phyloP scores from a whole-genome alignment of 768 basidiomycete species.

The Collybia sp. region DNA sequence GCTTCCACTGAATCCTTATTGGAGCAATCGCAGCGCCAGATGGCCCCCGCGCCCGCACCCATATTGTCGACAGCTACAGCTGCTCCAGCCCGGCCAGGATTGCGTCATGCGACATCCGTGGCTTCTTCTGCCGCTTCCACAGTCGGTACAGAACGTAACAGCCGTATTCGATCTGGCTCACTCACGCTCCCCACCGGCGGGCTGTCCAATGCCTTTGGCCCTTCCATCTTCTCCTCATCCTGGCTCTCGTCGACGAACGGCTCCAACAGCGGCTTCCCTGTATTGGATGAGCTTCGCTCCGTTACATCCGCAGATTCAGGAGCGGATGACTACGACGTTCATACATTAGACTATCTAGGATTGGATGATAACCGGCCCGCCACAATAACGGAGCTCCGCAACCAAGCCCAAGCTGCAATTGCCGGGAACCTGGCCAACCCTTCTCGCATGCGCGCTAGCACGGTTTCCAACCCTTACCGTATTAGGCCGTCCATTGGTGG shows the following conservation, averaged over 20 bases:
- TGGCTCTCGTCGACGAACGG: constrained; percentile 72
- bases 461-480: constrained; percentile 91
- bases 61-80: constrained; percentile 16
- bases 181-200: constrained; percentile 80
- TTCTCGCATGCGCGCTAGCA: constrained; percentile 80
- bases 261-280: constrained; percentile 51
- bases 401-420: constrained; percentile 87
- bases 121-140: constrained; percentile 50
- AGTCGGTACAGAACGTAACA: constrained; percentile 59
- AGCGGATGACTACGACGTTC: constrained; percentile 87
- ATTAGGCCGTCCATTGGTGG: constrained; percentile 52
- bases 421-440: constrained; percentile 78
- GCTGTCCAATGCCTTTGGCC: constrained; percentile 79
- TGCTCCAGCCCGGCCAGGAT: constrained; percentile 52
- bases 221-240: constrained; percentile 85
- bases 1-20: constrained; percentile 36
- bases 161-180: constrained; percentile 89
- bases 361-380: constrained; percentile 80
- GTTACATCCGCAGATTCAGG: constrained; percentile 74
- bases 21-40: constrained; percentile 48
- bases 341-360: constrained; percentile 95
- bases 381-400: constrained; percentile 84
- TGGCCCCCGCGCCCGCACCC: constrained; percentile 38
- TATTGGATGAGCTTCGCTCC: constrained; percentile 78
- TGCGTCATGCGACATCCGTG: constrained; percentile 78